Base-by-base conservation (phyloP, 352 stramenopile species). In the Phytophthora lateralis region DNA sequence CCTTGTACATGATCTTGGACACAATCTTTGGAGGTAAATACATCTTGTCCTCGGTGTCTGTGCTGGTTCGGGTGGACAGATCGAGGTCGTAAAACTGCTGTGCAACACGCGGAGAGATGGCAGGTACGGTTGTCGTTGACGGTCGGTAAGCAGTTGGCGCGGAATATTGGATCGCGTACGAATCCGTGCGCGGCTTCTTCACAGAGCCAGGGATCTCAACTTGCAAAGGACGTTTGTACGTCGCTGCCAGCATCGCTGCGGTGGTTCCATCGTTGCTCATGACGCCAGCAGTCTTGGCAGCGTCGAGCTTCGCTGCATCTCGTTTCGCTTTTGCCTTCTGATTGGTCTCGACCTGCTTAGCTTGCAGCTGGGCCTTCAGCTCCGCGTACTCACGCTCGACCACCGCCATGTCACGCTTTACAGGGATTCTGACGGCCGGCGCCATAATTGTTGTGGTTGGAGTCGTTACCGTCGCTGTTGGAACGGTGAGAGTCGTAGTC, bases 31-130 rank as follows among this genome's bases (percentile, higher is more conserved):
- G 18, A 1, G 86, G 83, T 18, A 95, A 76, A 66, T 95, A 95
- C 48, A 95, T 77, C 39, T 86, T 86, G 14, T 91, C 82, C 6
- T 95, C 86, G 18, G 64, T 62, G 27, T 90, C 84, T 12, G 85
- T 55, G 54, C 69, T 88, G n/a, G 58, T 80, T 44, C 86, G 72
- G 15, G 71, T 76, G 6, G 66, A 70, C 53, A 90, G 51, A 60
- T 91, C 82, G 1, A 91, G 50, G 27, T 93, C 81, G 44, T 85
- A 93, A 47, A 90, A 63, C 43, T 89, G 76, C 65, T 93, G 76
- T 2, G 78, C 80, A 5, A 85, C 66, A 2, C 59, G 77, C 20
- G 83, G 78, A 4, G 83, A 88, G 21, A 90, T 77, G 6, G 75
- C 63, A 26, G 62, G 35, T 6, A 69, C 44, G 1, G 47, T 55